Percentiles rank a stretch among this genome's conserved stretches.
Evolutionary conservation across 2,329 filamentous ascomycete genomes (phyloP).

Genomic region (Trichoderma arundinaceum): DNA sequence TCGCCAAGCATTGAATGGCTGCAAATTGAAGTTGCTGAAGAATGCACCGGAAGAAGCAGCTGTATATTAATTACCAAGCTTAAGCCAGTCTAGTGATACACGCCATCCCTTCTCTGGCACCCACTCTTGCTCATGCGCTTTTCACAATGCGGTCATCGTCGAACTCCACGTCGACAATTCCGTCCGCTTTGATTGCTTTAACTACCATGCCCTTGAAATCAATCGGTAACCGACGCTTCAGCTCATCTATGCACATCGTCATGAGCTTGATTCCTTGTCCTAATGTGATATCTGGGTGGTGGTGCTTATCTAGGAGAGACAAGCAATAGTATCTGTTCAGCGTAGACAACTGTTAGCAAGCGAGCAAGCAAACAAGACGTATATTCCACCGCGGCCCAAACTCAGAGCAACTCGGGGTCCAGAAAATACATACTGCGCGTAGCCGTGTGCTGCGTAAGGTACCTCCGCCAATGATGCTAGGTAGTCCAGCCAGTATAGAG

Average conservation of each 20-base stretch:
- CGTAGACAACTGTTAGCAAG: constrained; percentile 23
- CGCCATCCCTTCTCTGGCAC: constrained; percentile 33
- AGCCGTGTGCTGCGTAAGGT: constrained; percentile 96
- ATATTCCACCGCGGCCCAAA: background rate
- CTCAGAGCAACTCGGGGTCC: background rate
- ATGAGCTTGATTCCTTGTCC: constrained; percentile 91
- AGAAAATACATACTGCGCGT: constrained; percentile 76
- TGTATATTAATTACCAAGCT: constrained; percentile 28
- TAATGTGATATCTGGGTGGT: constrained; percentile 90
- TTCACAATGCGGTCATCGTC: constrained; percentile 78
- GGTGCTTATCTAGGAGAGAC: constrained; percentile 97
- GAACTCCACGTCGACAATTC: constrained; percentile 82
- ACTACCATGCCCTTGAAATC: constrained; percentile 98
- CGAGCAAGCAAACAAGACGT: background rate
- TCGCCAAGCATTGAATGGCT: background rate
- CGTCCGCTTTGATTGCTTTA: constrained; percentile 94
- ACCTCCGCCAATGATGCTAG: constrained; percentile 85
- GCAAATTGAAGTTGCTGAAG: background rate
- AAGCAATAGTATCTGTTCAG: constrained; percentile 86
- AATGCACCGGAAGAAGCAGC: constrained; percentile 16
- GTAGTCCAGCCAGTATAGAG: constrained; percentile 97
- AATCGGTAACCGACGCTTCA: constrained; percentile 95
- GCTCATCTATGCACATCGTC: constrained; percentile 92
- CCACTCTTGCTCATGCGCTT: constrained; percentile 54
- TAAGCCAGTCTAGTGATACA: constrained; percentile 47